Base-by-base conservation (phyloP, 257 asterid species). In the Ehretia macrophylla region DNA sequence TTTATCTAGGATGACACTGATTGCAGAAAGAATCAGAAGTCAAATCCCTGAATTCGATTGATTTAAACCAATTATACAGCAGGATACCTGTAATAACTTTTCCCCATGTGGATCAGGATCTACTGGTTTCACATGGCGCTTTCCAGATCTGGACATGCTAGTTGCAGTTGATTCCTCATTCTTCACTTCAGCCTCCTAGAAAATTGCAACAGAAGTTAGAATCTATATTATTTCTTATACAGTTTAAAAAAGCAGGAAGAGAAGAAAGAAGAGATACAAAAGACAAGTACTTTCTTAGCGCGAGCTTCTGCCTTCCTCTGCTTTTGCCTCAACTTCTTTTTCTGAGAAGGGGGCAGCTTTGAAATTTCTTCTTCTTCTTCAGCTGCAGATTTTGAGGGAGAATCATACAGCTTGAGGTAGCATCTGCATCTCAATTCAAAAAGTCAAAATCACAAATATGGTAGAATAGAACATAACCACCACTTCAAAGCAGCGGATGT, bases 261-360 rank as follows among this genome's bases (percentile, higher is more conserved):
- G 54, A 11, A 49, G 27, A 49, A 21, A 21, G 20, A 17, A 49
- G 27, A 8, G 54, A 49, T n/a, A 49, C 5, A 5, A 52, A 0
- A 23, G 0, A 20, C 0, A 11, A 21, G 8, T 83, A 89, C 97
- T 73, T 89, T 89, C 79, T 93, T 93, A 66, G 99, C 97, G 59
- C 94, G 87, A 50, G 96, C 97, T 78, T 86, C 97, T 32, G 99
- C 97, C 76, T 89, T 93, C 77, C 94, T 84, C 75, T 84, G 94
- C 68, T 83, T 93, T 75, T 93, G 97, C 78, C 82, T 83, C 78
- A 93, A 72, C 75, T 89, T 93, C 88, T 86, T 93, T 71, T 87
- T 90, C 81, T 93, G 99, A 60, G 97, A 78, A 60, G 97, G 77
- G 42, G 86, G 81, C 79, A 93, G 65, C 81, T 83, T 93, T 18